Percentiles rank a stretch among this genome's conserved stretches.
Evolutionary conservation across 257 asterid genomes (phyloP).

Genomic region (Rehmannia glutinosa): DNA sequence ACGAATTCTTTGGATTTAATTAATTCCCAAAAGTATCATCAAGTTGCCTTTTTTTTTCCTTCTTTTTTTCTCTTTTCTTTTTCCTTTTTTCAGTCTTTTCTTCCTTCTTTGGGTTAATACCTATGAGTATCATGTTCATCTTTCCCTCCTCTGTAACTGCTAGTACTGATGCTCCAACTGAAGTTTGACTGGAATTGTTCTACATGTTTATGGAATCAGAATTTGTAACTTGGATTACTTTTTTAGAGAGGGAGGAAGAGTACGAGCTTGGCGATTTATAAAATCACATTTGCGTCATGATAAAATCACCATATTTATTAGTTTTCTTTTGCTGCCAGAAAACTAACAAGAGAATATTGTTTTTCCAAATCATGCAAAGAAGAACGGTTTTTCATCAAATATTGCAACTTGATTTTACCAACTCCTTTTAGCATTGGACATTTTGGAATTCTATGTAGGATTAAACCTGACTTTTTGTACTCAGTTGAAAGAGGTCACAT

Average conservation of each 20-base stretch:
- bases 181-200: neutral
- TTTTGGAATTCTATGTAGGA: conserved; percentile 5
- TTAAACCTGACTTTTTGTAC: neutral
- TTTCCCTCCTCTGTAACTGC: neutral
- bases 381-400: neutral
- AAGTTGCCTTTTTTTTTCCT: too few relatives aligned
- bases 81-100: too few relatives aligned
- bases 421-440: neutral
- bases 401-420: neutral
- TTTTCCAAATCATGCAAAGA: neutral
- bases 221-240: neutral
- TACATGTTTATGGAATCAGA: neutral
- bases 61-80: neutral
- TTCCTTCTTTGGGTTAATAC: too few relatives aligned
- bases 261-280: neutral
- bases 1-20: neutral
- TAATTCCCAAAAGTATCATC: too few relatives aligned
- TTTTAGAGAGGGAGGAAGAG: neutral
- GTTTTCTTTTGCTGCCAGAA: neutral
- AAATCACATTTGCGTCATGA: neutral
- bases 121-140: too few relatives aligned
- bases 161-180: neutral
- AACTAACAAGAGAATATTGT: neutral
- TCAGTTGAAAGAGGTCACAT: conserved; percentile 6
- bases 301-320: neutral